phyloP scores from a whole-genome alignment of 345 rosid genomes.

The Noccaea caerulescens region DNA sequence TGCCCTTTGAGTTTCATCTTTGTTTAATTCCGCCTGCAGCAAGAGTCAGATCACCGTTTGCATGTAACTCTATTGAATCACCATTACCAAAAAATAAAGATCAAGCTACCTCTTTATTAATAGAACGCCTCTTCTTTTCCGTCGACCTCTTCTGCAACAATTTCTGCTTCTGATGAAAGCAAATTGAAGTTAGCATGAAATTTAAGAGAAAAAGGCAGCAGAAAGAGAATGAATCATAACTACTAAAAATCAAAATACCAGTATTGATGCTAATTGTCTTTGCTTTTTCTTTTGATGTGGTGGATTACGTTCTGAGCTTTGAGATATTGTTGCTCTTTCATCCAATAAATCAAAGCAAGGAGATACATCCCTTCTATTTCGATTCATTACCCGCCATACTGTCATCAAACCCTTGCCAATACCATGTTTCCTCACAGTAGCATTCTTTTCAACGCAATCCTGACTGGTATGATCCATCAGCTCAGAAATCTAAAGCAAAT shows the following conservation, averaged over 20 bases:
- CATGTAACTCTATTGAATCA: conserved; percentile 26
- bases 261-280: conserved; percentile 52
- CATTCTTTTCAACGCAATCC: conserved; percentile 38
- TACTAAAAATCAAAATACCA: conserved; percentile 44
- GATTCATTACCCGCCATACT: conserved; percentile 78
- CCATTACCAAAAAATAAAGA: conserved; percentile 14
- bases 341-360: conserved; percentile 53
- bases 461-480: conserved; percentile 37
- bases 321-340: conserved; percentile 41
- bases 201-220: conserved; percentile 12
- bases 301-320: conserved; percentile 35
- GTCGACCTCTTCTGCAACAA: conserved; percentile 53
- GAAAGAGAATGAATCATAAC: conserved; percentile 6
- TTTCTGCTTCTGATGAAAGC: conserved; percentile 59
- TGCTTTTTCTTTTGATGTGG: conserved; percentile 48
- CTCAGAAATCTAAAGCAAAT: conserved; percentile 34
- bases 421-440: conserved; percentile 70
- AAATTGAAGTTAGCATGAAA: conserved; percentile 38
- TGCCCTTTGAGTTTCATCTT: conserved; percentile 44
- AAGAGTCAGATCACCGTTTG: conserved; percentile 33
- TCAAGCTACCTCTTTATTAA: conserved; percentile 60
- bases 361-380: conserved; percentile 58
- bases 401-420: conserved; percentile 98
- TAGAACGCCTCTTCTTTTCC: conserved; percentile 57
- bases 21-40: conserved; percentile 57